A percentile compares a stretch with the other conserved stretches of the same genome.
Conservation (phyloP, 2,329 filamentous ascomycete species). For the Phialophora macrospora region DNA sequence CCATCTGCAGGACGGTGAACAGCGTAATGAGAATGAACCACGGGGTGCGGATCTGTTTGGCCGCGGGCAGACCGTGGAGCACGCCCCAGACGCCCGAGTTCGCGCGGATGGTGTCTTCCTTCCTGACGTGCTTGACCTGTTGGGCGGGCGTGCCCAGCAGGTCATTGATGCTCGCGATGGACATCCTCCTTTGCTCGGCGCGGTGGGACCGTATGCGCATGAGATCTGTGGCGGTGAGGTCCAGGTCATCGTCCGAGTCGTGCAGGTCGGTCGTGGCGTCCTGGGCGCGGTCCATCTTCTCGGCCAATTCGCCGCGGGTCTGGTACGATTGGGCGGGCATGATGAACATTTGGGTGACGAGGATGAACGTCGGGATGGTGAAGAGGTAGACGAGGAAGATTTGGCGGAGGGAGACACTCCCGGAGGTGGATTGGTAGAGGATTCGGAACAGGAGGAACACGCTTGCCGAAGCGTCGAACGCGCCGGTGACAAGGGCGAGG, state of each 20-base stretch:
- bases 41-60: constrained; percentile 73
- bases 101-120: constrained; percentile 71
- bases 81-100: constrained; percentile 82
- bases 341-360: constrained; percentile 54
- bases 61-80: constrained; percentile 72
- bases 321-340: constrained; percentile 77
- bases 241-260: constrained; percentile 58
- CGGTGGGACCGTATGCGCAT: constrained; percentile 58
- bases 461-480: constrained; percentile 80
- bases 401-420: constrained; percentile 54
- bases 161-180: constrained; percentile 70
- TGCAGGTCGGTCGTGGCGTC: constrained; percentile 48
- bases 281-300: constrained; percentile 62
- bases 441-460: constrained; percentile 77
- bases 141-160: constrained; percentile 70
- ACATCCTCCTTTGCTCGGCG: constrained; percentile 63
- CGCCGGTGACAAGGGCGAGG: constrained; percentile 76
- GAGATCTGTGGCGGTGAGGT: constrained; percentile 53
- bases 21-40: constrained; percentile 85
- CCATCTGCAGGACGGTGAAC: constrained; percentile 76
- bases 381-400: constrained; percentile 75
- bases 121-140: constrained; percentile 60
- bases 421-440: constrained; percentile 64
- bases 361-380: constrained; percentile 68
- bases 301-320: constrained; percentile 76